These are phyloP conservation scores for Cucumis cinereus DNA, from an alignment of 306 rosid genomes.

Conservation along the genomic window DNA sequence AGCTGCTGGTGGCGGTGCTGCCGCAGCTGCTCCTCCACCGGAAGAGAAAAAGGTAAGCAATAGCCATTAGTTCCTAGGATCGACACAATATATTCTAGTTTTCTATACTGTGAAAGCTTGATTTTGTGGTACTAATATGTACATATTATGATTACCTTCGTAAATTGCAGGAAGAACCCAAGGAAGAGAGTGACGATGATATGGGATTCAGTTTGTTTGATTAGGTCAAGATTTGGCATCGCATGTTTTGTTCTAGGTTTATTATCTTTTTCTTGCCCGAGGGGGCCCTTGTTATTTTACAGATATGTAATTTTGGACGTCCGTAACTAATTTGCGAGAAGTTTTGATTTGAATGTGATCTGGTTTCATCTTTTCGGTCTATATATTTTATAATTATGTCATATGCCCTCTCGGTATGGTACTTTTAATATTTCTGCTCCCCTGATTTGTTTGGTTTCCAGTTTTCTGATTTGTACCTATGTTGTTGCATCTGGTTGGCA, in stretches of 20 bases:
- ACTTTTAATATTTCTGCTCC: no score
- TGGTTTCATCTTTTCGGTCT: neutral
- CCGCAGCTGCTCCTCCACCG: constrained; percentile 40
- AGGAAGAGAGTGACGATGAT: constrained; percentile 56
- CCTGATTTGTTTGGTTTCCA: no score
- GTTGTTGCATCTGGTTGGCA: no score
- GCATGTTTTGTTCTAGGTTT: neutral
- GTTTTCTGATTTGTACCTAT: no score
- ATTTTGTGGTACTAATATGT: neutral
- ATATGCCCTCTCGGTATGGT: no score
- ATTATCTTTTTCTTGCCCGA: neutral
- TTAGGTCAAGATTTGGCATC: constrained; percentile 4
- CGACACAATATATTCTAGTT: no score
- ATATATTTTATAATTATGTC: neutral
- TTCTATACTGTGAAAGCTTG: neutral
- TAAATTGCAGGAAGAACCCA: constrained; percentile 34
- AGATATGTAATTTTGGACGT: neutral
- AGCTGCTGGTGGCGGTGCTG: constrained; percentile 26
- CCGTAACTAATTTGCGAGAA: neutral
- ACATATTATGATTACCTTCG: neutral
- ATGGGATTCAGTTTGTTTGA: constrained; percentile 59
- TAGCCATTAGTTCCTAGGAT: neutral
- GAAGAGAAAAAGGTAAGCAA: constrained; percentile 65
- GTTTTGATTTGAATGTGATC: neutral
- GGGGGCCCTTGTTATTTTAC: neutral